Evolutionary conservation across 2,329 filamentous ascomycete genomes (phyloP).

Genomic region (Orbilia ellipsospora): DNA sequence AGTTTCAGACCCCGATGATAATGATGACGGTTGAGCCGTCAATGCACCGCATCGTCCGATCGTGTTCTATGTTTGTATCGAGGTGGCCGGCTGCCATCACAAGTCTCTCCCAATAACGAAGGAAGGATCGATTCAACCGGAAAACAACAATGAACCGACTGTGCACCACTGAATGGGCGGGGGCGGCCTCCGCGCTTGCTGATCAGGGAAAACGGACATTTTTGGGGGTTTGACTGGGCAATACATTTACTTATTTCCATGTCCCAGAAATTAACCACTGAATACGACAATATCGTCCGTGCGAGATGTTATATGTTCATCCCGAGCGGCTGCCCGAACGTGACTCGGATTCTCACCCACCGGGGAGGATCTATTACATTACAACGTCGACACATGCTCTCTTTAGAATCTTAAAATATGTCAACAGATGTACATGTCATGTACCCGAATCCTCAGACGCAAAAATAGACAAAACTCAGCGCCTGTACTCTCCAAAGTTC

Average conservation of each 20-base stretch:
- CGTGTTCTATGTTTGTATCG: conserved; percentile 9
- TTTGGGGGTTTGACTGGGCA: conserved; percentile 17
- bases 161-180: background rate
- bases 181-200: conserved; percentile 16
- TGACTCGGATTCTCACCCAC: too few species aligned
- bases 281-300: too few species aligned
- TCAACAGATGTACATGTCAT: too few species aligned
- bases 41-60: conserved; percentile 48
- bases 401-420: too few species aligned
- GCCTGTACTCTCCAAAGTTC: background rate
- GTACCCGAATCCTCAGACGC: too few species aligned
- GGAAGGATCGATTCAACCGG: background rate
- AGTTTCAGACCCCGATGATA: background rate
- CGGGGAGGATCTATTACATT: too few species aligned
- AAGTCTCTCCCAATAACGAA: conserved; percentile 14
- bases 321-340: too few species aligned
- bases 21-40: conserved; percentile 36
- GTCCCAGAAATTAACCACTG: too few species aligned
- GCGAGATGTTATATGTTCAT: too few species aligned
- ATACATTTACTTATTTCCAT: too few species aligned
- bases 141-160: background rate
- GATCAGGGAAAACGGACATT: conserved; percentile 10
- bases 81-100: background rate
- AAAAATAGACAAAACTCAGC: too few species aligned
- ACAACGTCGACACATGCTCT: too few species aligned